phyloP scores from a whole-genome alignment of 805 yeast genomes.

The Maudiozyma bulderi region DNA sequence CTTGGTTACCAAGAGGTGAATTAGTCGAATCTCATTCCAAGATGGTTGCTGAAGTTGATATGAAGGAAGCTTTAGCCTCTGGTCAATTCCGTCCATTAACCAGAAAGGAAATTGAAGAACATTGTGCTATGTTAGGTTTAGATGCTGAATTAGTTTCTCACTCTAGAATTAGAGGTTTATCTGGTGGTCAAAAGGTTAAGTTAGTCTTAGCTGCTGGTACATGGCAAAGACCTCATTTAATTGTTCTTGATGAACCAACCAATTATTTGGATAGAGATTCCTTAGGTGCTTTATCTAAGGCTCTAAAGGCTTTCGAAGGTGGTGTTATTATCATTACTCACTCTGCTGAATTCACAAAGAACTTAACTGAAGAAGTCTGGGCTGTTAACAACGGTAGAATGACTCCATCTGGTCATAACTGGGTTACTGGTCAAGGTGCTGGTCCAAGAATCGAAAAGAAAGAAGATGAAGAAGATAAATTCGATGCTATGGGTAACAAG shows the following conservation, averaged over 20 bases:
- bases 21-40: conserved; percentile 93
- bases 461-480: conserved; percentile 93
- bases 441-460: conserved; percentile 99
- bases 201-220: conserved; percentile 99
- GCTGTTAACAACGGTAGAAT: conserved; percentile 95
- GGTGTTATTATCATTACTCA: conserved; percentile 99
- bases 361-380: conserved; percentile 99
- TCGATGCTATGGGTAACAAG: conserved; percentile 99
- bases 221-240: conserved; percentile 99
- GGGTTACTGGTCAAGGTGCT: conserved; percentile 99
- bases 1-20: conserved; percentile 99
- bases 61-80: conserved; percentile 99
- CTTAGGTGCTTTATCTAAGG: conserved; percentile 98
- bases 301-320: conserved; percentile 97
- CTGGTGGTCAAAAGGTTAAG: conserved; percentile 99
- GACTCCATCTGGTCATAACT: conserved; percentile 99
- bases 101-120: conserved; percentile 99
- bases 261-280: conserved; percentile 99
- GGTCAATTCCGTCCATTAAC: conserved; percentile 99
- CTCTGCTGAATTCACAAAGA: conserved; percentile 99
- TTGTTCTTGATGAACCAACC: conserved; percentile 99
- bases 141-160: conserved; percentile 98
- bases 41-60: conserved; percentile 99
- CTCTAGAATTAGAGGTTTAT: conserved; percentile 99
- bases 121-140: conserved; percentile 96